Evolutionary conservation across 495 filamentous ascomycete genomes (phyloP), one percentile per base, ranked within the genome.

Genomic region (Oleoguttula mirabilis): DNA sequence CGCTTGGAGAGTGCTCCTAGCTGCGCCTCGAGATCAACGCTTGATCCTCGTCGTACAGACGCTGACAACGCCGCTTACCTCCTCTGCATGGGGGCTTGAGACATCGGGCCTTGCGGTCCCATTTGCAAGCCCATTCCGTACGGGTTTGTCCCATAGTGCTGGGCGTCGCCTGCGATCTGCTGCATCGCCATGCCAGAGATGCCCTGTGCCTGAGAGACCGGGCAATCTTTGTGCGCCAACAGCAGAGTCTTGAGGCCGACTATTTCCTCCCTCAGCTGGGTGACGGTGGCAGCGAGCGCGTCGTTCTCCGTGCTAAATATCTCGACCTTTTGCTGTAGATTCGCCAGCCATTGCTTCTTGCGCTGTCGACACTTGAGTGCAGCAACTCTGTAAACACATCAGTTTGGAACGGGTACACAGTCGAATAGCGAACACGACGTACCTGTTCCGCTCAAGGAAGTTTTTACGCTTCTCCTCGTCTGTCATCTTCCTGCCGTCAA

Each of bases 401-500:
- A 39, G 32, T 17, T 7, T 33, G 10, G 45, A 66, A n/a, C n/a
- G n/a, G n/a, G n/a, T n/a, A n/a, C n/a, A n/a, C n/a, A n/a, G n/a
- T n/a, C n/a, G n/a, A n/a, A n/a, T n/a, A n/a, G n/a, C n/a, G n/a
- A n/a, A n/a, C n/a, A n/a, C n/a, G 47, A 68, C 83, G 54, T 75
- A 95, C 90, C 90, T 73, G 60, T 98, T 98, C 23, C 90, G 70
- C 54, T 98, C 90, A 7, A 98, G 67, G 63, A 98, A 98, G 55
- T 98, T 98, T 66, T 90, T 94, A 28, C 90, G 66, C 70, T 98
- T 98, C 64, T 98, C 90, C 57, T 96, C 90, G 51, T 98, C 90
- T 10, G 90, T 96, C 92, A 96, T 95, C 67, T 96, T 98, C 67
- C 78, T 82, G 30, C 62, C 62, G 55, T 63, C 46, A 5, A 43